phyloP scores from a whole-genome alignment of 768 basidiomycete genomes.

The Ramaria rubella region DNA sequence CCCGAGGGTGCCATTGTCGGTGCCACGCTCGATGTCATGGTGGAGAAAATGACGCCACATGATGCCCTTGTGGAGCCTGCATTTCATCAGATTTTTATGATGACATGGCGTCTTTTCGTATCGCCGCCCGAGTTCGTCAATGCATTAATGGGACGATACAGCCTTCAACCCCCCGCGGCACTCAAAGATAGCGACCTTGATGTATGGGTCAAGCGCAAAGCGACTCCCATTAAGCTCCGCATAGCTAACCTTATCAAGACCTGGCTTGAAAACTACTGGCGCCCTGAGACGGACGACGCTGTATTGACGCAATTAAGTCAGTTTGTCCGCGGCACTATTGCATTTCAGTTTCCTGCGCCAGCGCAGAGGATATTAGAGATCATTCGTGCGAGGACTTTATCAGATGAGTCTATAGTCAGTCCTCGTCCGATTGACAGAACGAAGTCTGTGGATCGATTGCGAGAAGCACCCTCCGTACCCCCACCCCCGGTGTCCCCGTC shows the following conservation, averaged over 20 bases:
- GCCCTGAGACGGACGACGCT: conserved; percentile 60
- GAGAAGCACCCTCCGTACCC: conserved; percentile 40
- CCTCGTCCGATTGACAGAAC: conserved; percentile 48
- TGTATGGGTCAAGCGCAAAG: conserved; percentile 83
- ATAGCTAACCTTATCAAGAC: conserved; percentile 90
- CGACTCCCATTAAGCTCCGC: conserved; percentile 82
- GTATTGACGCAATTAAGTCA: conserved; percentile 50
- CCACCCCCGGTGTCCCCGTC: conserved; percentile 31
- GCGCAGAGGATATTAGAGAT: conserved; percentile 70
- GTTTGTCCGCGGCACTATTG: conserved; percentile 58
- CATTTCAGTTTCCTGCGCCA: conserved; percentile 56
- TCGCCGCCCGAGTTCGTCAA: conserved; percentile 71
- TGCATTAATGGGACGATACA: conserved; percentile 75
- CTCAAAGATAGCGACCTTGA: conserved; percentile 54
- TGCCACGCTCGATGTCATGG: conserved; percentile 79
- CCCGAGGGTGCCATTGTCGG: conserved; percentile 85
- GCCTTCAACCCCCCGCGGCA: conserved; percentile 58
- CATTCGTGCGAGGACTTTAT: conserved; percentile 41
- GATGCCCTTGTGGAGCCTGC: conserved; percentile 83
- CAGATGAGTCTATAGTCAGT: conserved; percentile 30
- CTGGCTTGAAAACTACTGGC: conserved; percentile 93
- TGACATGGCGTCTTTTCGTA: conserved; percentile 91
- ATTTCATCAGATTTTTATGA: conserved; percentile 86
- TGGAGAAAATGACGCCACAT: conserved; percentile 98
- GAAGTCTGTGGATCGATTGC: conserved; percentile 47